Evolutionary conservation across 1,139 yeast species (phyloP).

Genomic region (Candida frijolesensis): DNA sequence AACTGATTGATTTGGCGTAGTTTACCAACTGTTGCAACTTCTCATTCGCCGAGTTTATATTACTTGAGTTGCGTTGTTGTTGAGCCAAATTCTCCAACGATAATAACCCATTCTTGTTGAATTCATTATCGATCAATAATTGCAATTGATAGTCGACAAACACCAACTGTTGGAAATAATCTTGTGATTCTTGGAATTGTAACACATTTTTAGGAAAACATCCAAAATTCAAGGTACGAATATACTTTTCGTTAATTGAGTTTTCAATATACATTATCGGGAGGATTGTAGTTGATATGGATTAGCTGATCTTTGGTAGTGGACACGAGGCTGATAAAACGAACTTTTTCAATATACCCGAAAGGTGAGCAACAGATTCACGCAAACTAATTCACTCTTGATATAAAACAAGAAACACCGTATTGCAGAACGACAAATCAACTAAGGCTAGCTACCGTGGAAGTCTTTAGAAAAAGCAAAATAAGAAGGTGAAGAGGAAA

Average conservation of each 20-base stretch:
- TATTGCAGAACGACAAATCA: neutral
- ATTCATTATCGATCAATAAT: slow-evolving; percentile 34
- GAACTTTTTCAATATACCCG: no score
- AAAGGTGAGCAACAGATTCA: no score
- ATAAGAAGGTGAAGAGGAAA: neutral
- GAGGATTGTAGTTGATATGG: no score
- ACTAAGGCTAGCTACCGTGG: neutral
- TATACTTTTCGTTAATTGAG: slow-evolving; percentile 25
- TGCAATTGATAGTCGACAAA: slow-evolving; percentile 46
- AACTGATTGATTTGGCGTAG: slow-evolving; percentile 31
- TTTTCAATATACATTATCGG: slow-evolving; percentile 25
- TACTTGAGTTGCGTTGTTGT: neutral
- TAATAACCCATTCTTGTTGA: slow-evolving; percentile 30
- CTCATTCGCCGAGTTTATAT: slow-evolving; percentile 19
- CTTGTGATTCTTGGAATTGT: slow-evolving; percentile 38
- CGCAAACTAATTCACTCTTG: no score
- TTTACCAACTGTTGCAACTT: slow-evolving; percentile 33
- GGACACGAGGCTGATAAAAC: neutral
- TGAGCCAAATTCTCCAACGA: slow-evolving; percentile 18
- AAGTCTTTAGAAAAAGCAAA: neutral
- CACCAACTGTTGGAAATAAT: slow-evolving; percentile 38
- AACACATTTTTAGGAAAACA: slow-evolving; percentile 41
- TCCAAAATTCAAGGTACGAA: slow-evolving; percentile 37
- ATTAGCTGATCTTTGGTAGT: no score
- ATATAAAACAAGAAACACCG: no score